Evolutionary conservation across 768 basidiomycete genomes (phyloP).

Genomic region (Tylopilus balloui): DNA sequence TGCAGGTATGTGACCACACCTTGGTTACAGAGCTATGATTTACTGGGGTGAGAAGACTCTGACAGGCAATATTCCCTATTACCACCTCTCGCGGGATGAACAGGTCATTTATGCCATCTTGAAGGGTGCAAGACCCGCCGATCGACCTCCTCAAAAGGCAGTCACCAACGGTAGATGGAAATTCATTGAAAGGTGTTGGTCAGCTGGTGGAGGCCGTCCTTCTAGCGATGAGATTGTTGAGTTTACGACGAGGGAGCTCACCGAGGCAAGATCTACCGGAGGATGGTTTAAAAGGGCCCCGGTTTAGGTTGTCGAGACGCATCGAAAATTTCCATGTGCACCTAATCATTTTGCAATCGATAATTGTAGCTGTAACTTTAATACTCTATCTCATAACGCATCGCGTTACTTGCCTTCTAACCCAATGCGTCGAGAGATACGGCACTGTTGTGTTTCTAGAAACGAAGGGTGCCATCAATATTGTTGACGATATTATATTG

Average conservation of each 20-base stretch:
- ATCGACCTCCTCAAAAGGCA: not conserved
- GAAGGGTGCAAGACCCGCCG: not conserved
- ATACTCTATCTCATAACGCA: not conserved
- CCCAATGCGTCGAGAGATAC: not conserved
- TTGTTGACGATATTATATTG: not conserved
- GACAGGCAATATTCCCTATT: slow-evolving; percentile 4
- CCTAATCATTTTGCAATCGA: too few species aligned
- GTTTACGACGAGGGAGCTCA: not conserved
- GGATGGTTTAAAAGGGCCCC: too few species aligned
- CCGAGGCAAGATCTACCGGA: not conserved
- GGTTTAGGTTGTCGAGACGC: not conserved
- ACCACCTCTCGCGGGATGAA: not conserved
- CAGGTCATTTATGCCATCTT: slow-evolving; percentile 1
- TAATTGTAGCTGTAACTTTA: not conserved
- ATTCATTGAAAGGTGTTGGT: slow-evolving; percentile 1
- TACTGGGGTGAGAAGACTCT: not conserved
- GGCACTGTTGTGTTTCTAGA: not conserved
- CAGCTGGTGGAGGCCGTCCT: not conserved
- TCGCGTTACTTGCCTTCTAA: not conserved
- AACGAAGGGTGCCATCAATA: not conserved
- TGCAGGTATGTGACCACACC: slow-evolving; percentile 3
- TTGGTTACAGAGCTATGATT: not conserved
- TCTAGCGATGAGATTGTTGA: not conserved
- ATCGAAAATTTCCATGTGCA: too few species aligned
- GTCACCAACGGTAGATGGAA: not conserved